Conservation (phyloP, 768 basidiomycete species). For the Boletus huronensis region DNA sequence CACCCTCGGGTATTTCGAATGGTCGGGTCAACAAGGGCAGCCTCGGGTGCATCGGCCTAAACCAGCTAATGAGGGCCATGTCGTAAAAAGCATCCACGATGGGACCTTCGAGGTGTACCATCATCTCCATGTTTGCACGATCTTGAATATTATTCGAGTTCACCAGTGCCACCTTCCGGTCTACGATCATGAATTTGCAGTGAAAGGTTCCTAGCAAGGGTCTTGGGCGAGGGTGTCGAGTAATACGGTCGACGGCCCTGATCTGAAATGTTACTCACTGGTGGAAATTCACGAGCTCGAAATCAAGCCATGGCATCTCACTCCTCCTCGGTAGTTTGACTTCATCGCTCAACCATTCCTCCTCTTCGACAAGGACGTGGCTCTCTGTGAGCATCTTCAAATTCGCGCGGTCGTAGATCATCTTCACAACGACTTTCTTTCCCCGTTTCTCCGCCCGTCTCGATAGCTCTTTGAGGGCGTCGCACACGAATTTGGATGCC, state of each 20-base stretch:
- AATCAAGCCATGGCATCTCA: constrained; percentile 57
- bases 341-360: constrained; percentile 41
- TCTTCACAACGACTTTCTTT: constrained; percentile 55
- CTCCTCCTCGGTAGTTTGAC: constrained; percentile 50
- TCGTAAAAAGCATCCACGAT: constrained; percentile 71
- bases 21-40: constrained; percentile 39
- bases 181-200: constrained; percentile 66
- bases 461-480: constrained; percentile 53
- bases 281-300: constrained; percentile 60
- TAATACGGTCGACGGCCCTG: not conserved
- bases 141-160: constrained; percentile 71
- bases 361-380: constrained; percentile 45
- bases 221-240: constrained; percentile 17
- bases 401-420: constrained; percentile 68
- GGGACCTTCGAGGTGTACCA: constrained; percentile 67
- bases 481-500: constrained; percentile 47
- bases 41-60: constrained; percentile 43
- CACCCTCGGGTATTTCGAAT: constrained; percentile 29
- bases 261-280: constrained; percentile 21
- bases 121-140: constrained; percentile 53
- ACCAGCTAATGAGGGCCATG: constrained; percentile 62
- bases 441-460: constrained; percentile 42
- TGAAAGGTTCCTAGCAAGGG: constrained; percentile 67
- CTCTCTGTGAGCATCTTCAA: constrained; percentile 46
- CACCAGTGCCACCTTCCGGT: constrained; percentile 61